Percentiles rank a stretch among this genome's conserved stretches.
Conservation (phyloP, 2,329 filamentous ascomycete species). For the Bimuria novae-zelandiae region DNA sequence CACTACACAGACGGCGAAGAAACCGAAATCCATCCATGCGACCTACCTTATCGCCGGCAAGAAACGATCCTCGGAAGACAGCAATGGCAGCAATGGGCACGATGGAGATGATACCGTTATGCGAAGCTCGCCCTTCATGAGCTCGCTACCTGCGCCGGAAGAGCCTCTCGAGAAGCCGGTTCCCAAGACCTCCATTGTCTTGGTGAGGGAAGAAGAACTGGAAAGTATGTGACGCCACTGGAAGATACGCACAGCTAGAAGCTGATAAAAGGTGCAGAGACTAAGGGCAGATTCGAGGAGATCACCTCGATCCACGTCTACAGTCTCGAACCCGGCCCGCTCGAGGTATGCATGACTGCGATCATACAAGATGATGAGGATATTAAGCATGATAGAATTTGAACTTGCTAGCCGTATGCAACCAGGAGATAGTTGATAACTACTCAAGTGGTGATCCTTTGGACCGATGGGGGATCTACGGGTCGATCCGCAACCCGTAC, state of each 20-base stretch:
- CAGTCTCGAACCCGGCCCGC: conserved; percentile 72
- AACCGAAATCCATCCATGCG: conserved; percentile 76
- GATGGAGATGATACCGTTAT: conserved; percentile 71
- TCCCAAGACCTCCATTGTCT: conserved; percentile 62
- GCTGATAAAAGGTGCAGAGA: conserved; percentile 55
- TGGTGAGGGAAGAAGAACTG: conserved; percentile 75
- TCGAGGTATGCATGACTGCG: conserved; percentile 58
- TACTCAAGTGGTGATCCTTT: conserved; percentile 63
- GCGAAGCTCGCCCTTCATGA: conserved; percentile 69
- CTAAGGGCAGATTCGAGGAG: conserved; percentile 70
- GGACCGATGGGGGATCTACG: conserved; percentile 65
- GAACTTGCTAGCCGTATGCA: conserved; percentile 71
- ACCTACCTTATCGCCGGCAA: conserved; percentile 87
- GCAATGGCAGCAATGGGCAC: conserved; percentile 45
- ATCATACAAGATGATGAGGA: conserved; percentile 10
- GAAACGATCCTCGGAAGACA: conserved; percentile 48
- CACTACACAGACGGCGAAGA: conserved; percentile 74
- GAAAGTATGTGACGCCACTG: conserved; percentile 56
- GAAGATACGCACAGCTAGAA: too few species aligned
- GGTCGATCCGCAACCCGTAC: conserved; percentile 74
- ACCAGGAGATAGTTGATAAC: conserved; percentile 64
- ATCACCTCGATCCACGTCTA: conserved; percentile 85
- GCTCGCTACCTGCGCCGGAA: conserved; percentile 62
- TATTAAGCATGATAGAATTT: conserved; percentile 58
- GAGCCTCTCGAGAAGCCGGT: conserved; percentile 53